Evolutionary conservation across 164 flowering plant genomes (phyloP), one percentile per base, ranked within the genome.

Genomic region (Cinnamomum micranthum): DNA sequence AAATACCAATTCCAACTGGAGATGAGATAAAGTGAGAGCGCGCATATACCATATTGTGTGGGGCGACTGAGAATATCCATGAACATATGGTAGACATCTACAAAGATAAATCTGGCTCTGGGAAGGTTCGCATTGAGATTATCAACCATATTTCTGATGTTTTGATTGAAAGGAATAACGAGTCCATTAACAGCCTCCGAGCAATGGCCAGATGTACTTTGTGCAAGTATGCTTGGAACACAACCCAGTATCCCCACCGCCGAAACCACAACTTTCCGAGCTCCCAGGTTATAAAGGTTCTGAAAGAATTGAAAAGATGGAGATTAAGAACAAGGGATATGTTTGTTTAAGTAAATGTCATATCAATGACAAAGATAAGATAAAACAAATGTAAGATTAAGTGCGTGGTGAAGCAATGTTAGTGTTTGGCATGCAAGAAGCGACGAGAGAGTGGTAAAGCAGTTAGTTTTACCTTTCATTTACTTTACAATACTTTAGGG

Each of bases 221-320:
- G 93, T 0, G 97, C 94, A 4, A 92, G 77, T 10, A 90, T 84
- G 81, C 89, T 91, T 0, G 97, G 97, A 41, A 89, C 84, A 64
- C 97, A 92, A 2, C 97, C 95, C 87, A 92, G 79, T 33, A 81
- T 4, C 35, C 97, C 97, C 2, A 92, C 69, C 4, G 92, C 89
- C 0, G 91, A 83, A 2, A 92, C 5, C 3, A 82, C 87, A 69
- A 92, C 86, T 71, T 83, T 91, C 63, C 97, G 65, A 0, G 86
- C 97, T 12, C 97, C 97, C 0, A 89, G 85, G 70, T 90, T 90
- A 81, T 91, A 92, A 9, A 92, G 85, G 12, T 75, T 87, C 95
- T 91, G 86, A 73, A 72, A 31, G 6, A 9, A 1, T 41, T 41
- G 47, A 41, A 41, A 41, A 41, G 11, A 41, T 41, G 9, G 47